Percentiles rank a stretch among this genome's conserved stretches.
Evolutionary conservation across 257 asterid species (phyloP).

Genomic region (Capsicum rhomboideum): DNA sequence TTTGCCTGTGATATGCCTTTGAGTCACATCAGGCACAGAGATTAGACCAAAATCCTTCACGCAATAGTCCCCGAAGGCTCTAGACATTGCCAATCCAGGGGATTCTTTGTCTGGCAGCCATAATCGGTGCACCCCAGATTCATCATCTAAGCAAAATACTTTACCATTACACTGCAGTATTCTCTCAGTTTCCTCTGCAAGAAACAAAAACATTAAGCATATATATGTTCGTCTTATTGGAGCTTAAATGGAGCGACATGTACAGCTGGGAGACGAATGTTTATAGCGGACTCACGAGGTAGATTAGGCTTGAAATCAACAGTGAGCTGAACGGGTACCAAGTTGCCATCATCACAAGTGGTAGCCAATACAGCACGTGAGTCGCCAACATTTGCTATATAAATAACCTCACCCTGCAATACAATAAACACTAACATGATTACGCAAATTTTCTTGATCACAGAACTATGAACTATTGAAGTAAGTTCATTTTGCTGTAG

Average conservation of each 20-base stretch:
- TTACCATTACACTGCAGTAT: constrained; percentile 63
- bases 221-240: neutral
- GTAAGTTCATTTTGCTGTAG: neutral
- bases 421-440: constrained; percentile 1
- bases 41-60: constrained; percentile 79
- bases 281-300: constrained; percentile 45
- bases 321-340: constrained; percentile 75
- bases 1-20: constrained; percentile 48
- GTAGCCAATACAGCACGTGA: constrained; percentile 94
- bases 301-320: constrained; percentile 89
- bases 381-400: constrained; percentile 83
- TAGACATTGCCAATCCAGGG: constrained; percentile 96
- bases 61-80: constrained; percentile 94
- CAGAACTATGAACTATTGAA: neutral
- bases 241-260: neutral
- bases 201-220: neutral
- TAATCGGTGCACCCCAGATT: constrained; percentile 77
- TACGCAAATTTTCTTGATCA: neutral
- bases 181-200: constrained; percentile 81
- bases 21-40: constrained; percentile 84
- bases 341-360: constrained; percentile 47
- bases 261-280: neutral
- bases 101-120: constrained; percentile 83
- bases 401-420: constrained; percentile 65
- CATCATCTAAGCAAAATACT: constrained; percentile 68